Base-by-base conservation (phyloP, 1,284 basidiomycete species). In the Amylostereum chailletii region DNA sequence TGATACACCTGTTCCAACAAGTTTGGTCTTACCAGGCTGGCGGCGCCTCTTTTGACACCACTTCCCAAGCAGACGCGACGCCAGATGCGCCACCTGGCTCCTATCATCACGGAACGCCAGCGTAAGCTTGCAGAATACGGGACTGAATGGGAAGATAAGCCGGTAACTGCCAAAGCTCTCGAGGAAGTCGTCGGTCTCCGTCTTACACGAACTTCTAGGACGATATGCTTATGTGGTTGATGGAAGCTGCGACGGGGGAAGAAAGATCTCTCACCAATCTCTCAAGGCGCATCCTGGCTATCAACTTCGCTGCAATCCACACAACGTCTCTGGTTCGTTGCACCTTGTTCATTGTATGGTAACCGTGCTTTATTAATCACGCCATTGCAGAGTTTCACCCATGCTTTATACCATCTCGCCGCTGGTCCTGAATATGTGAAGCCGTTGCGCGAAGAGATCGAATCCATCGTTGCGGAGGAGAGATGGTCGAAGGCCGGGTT, bases 401-500 rank as follows among this genome's bases (percentile, higher is more conserved):
- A 69, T 27, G 67, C 62, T 2, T 45, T 76, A 0, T 64, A 64
- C 41, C 56, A 61, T 30, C 60, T 76, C 5, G 69, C 68, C 0
- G 58, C 63, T 0, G 54, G 69, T 34, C 71, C 70, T 1, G 62
- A 70, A 46, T 70, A 66, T 44, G 47, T 70, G 0, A 51, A 62
- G 37, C 62, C 62, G 0, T 58, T 77, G n/a, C 70, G 72, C 1
- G 67, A 72, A 42, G 76, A 77, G 53, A 62, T 71, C 3, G 67
- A 72, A 30, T 36, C 54, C 2, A 55, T 70, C 3, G 51, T 75
- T 2, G 51, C 52, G 0, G 51, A 62, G 34, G 64, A 74, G 4
- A 75, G 74, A 0, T 75, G 75, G 72, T 66, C 71, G 3, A 75
- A 72, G 53, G 55, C 50, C 0, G 63, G 68, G 0, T 48, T 76